A percentile compares a stretch with the other conserved stretches of the same genome.
Evolutionary conservation across 208 protist genomes (phyloP).

Genomic region (Crithidia sp.): DNA sequence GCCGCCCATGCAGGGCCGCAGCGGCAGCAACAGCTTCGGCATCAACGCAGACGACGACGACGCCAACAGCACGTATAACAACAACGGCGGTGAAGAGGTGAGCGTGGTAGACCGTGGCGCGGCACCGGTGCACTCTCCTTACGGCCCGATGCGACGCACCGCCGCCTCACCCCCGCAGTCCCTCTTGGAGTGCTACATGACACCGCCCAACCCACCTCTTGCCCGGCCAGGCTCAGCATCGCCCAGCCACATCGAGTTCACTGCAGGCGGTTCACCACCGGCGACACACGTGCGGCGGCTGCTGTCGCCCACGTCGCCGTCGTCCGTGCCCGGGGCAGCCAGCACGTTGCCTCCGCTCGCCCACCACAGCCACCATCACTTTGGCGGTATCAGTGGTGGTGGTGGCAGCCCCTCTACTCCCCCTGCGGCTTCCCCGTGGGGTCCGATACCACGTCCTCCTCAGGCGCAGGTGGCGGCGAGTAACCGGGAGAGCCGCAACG

Average conservation of each 20-base stretch:
- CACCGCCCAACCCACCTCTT: background rate
- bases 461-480: background rate
- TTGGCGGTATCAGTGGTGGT: background rate
- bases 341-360: conserved; percentile 13
- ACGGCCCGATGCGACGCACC: background rate
- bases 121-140: background rate
- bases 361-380: background rate
- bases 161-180: background rate
- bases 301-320: background rate
- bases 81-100: background rate
- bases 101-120: background rate
- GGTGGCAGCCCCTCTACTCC: background rate
- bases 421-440: background rate
- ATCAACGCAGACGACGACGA: background rate
- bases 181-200: conserved; percentile 9
- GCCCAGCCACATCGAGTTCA: background rate
- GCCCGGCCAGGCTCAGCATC: background rate
- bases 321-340: background rate
- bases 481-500: conserved; percentile 7
- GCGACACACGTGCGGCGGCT: background rate
- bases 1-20: background rate
- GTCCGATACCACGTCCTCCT: background rate
- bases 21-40: background rate
- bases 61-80: too few relatives aligned
- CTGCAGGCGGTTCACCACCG: background rate